Percentiles rank a stretch among this genome's conserved stretches.
Evolutionary conservation across 2,329 filamentous ascomycete species (phyloP).

Genomic region (Beauveria asiatica): DNA sequence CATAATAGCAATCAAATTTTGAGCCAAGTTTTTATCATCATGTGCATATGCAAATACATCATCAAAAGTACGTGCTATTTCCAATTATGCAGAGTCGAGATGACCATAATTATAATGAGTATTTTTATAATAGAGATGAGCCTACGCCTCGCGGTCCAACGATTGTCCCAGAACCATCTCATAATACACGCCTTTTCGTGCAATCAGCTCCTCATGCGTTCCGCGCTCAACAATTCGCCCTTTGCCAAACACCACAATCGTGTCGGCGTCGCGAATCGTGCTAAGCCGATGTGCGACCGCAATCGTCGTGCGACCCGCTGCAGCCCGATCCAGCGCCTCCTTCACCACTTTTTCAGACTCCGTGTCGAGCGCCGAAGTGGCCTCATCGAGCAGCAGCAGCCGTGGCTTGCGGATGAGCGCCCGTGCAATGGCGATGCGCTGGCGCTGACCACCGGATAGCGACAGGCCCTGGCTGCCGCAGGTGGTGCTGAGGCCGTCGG

Average conservation of each 20-base stretch:
- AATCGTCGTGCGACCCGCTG: conserved; percentile 42
- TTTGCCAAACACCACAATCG: conserved; percentile 50
- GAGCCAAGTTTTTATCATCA: too few species aligned
- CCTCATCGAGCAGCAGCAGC: conserved; percentile 65
- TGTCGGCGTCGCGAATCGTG: conserved; percentile 48
- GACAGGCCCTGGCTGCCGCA: conserved; percentile 61
- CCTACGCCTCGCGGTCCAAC: conserved; percentile 25
- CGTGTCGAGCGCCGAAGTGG: conserved; percentile 56
- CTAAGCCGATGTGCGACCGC: conserved; percentile 56
- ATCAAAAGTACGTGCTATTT: background rate
- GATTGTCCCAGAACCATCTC: conserved; percentile 43
- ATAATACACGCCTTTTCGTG: conserved; percentile 38
- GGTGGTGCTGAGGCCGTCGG: conserved; percentile 51
- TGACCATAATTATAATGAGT: background rate
- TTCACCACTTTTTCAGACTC: conserved; percentile 60
- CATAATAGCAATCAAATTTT: too few species aligned
- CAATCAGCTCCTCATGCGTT: conserved; percentile 50
- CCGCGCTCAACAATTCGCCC: conserved; percentile 47
- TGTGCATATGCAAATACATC: too few species aligned
- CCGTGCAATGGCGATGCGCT: conserved; percentile 64
- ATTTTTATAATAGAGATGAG: too few species aligned
- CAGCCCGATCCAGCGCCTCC: conserved; percentile 44
- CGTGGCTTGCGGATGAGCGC: conserved; percentile 58
- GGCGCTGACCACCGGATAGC: conserved; percentile 64
- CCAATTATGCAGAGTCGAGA: background rate